Conservation (phyloP, 1,284 basidiomycete genomes). For the Trichosporon coremiiforme region DNA sequence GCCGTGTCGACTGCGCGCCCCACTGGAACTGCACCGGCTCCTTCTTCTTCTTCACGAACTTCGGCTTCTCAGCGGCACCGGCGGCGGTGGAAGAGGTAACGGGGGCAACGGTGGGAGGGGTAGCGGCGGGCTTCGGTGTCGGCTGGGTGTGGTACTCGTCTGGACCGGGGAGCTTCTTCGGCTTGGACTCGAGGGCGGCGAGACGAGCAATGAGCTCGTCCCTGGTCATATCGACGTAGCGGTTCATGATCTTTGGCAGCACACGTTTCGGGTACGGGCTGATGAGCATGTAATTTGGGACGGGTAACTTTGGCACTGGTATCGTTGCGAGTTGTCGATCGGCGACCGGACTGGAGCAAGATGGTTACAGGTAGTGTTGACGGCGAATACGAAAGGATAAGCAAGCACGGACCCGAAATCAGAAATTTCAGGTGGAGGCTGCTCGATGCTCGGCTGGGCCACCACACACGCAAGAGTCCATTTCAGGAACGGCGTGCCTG, state of each 20-base stretch:
- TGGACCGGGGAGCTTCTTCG: background rate
- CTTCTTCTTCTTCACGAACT: slow-evolving; percentile 28
- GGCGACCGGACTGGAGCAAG: background rate
- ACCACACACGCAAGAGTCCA: too few relatives aligned
- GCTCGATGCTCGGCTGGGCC: too few relatives aligned
- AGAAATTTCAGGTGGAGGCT: background rate
- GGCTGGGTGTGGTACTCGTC: slow-evolving; percentile 59
- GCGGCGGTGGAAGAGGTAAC: background rate
- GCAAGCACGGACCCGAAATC: background rate
- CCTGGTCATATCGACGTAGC: slow-evolving; percentile 45
- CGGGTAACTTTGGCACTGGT: too few relatives aligned
- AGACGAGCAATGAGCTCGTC: slow-evolving; percentile 70
- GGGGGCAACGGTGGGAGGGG: background rate
- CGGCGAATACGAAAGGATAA: too few relatives aligned
- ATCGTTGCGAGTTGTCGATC: background rate
- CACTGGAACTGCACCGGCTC: slow-evolving; percentile 60
- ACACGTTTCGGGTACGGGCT: slow-evolving; percentile 9
- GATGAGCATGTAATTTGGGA: background rate
- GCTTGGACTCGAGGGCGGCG: background rate
- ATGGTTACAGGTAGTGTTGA: too few relatives aligned
- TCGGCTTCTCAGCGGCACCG: slow-evolving; percentile 1
- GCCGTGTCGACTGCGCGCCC: slow-evolving; percentile 69
- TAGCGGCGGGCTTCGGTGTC: slow-evolving; percentile 17
- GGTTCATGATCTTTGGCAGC: slow-evolving; percentile 25
- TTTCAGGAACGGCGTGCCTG: background rate